These are phyloP conservation scores for Beauveria asiatica DNA, from an alignment of 2,329 filamentous ascomycete genomes.

Conservation along the genomic window DNA sequence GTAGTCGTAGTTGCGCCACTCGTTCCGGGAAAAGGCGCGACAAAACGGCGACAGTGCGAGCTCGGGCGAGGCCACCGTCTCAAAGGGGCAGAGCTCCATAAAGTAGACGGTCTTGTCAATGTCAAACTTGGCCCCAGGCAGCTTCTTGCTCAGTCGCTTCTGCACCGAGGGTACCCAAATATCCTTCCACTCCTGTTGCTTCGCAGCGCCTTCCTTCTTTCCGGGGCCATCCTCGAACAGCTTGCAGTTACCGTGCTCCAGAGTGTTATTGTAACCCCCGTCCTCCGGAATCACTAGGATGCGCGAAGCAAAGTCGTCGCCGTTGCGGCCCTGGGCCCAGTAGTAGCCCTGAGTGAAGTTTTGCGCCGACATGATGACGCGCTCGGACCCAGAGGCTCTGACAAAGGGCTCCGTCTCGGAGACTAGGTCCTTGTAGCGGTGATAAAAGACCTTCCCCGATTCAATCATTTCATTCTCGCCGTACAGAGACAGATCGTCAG, in stretches of 20 bases:
- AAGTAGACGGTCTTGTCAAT: conserved; percentile 56
- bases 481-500: conserved; percentile 59
- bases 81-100: conserved; percentile 86
- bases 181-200: conserved; percentile 49
- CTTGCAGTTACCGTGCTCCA: conserved; percentile 65
- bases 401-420: conserved; percentile 56
- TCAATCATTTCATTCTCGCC: conserved; percentile 62
- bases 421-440: conserved; percentile 59
- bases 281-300: conserved; percentile 65
- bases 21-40: conserved; percentile 58
- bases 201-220: conserved; percentile 37
- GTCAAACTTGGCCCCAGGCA: conserved; percentile 60
- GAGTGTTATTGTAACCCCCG: conserved; percentile 64
- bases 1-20: conserved; percentile 78
- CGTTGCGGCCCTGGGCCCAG: conserved; percentile 26
- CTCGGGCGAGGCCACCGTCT: conserved; percentile 58
- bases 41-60: conserved; percentile 61
- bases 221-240: conserved; percentile 56
- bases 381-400: conserved; percentile 58
- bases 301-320: conserved; percentile 38
- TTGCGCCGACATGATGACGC: conserved; percentile 65
- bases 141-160: conserved; percentile 57
- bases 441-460: conserved; percentile 68
- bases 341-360: conserved; percentile 73
- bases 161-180: conserved; percentile 61